Percentiles rank a stretch among this genome's conserved stretches.
These are phyloP conservation scores for Ormosia semicastrata DNA, from an alignment of 306 rosid species.

Conservation along the genomic window DNA sequence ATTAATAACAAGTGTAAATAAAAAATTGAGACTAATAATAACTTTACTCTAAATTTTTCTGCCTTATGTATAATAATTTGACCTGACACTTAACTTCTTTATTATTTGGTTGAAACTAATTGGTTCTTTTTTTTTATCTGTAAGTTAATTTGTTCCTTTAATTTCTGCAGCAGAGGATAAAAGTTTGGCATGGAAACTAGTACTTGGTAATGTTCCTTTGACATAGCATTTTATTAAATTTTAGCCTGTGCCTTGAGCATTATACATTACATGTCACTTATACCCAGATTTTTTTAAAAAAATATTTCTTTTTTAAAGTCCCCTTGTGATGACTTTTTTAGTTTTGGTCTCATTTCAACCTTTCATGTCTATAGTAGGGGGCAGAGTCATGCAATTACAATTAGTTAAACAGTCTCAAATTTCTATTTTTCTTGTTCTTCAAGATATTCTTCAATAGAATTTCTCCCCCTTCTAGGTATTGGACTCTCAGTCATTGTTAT, in stretches of 20 bases:
- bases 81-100: not conserved
- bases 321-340: not conserved
- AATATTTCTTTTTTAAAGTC: too few relatives aligned
- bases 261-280: not conserved
- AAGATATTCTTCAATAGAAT: not conserved
- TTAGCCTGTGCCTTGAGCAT: not conserved
- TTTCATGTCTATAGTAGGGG: not conserved
- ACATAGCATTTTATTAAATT: not conserved
- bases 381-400: not conserved
- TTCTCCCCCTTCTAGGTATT: conserved; percentile 21
- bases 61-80: not conserved
- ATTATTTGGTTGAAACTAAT: not conserved
- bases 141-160: not conserved
- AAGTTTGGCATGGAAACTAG: conserved; percentile 14
- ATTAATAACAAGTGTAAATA: too few relatives aligned
- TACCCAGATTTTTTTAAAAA: too few relatives aligned
- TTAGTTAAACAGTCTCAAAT: not conserved
- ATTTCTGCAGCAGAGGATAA: conserved; percentile 5
- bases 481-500: conserved; percentile 18
- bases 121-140: too few relatives aligned
- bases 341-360: not conserved
- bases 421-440: not conserved
- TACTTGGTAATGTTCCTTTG: conserved; percentile 15
- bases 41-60: not conserved
- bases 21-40: too few relatives aligned